Base-by-base conservation (phyloP, 352 stramenopile species). In the Aphanomyces invadans region DNA sequence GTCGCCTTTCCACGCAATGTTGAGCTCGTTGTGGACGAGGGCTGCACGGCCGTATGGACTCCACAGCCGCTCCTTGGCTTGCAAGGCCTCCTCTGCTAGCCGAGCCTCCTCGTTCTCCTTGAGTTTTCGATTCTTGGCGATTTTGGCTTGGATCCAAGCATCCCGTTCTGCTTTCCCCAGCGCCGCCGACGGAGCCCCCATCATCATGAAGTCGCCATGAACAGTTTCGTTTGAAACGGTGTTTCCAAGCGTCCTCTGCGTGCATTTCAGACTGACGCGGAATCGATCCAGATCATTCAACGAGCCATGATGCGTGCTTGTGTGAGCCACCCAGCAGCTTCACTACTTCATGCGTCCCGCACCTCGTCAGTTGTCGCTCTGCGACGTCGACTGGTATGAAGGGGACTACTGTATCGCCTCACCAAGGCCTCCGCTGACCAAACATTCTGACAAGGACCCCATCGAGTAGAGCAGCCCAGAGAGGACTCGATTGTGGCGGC, bases 1-100 rank as follows among this genome's bases (percentile, higher is more conserved):
- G 26, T 74, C 71, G 28, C 83, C 51, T 55, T 88, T 83, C 79
- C 81, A 90, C 1, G 81, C 78, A 15, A 90, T 71, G 32, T 90
- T 90, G 55, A 90, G 73, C 54, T 88, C 79, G 45, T 77, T 76
- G 0, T 74, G 76, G 15, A 68, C 51, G 25, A 69, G 71, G 5
- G 74, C 73, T 33, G 80, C 56, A 10, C 54, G 70, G 0, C 73
- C 54, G 56, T 79, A 87, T 7, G 79, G 78, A 31, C 64, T 72
- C 81, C 81, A 90, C 2, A 85, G 67, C 25, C 71, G 68, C 29
- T 82, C 59, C 12, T 79, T 73, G 26, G 69, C 71, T 9, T 72
- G 44, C 33, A 78, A 52, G 10, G 77, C 54, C 33, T 77, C 76
- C 26, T 51, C 52, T 1, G 66, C 62, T 49, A 75, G 68, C 45